Percentiles rank a stretch among this genome's conserved stretches.
Conservation (phyloP, 139 green algal genomes). For the Chlorella sp. region DNA sequence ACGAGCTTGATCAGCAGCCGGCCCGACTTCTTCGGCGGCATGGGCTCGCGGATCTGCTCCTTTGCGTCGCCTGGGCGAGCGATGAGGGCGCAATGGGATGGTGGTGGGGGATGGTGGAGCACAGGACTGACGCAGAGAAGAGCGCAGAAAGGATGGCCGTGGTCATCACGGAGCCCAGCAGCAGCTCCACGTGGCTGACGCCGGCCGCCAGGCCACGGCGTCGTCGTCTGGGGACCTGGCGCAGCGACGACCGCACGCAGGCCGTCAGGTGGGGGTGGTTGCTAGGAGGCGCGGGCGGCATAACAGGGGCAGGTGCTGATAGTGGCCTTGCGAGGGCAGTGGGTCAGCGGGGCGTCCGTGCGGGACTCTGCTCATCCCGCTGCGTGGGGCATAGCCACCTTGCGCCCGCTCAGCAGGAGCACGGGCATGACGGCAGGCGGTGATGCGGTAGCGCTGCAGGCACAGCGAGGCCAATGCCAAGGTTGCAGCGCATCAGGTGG, state of each 20-base stretch:
- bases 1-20: slow-evolving; percentile 32
- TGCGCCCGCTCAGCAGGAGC: too few species aligned
- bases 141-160: not conserved
- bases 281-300: too few species aligned
- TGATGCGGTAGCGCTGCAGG: not conserved
- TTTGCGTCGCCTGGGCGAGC: not conserved
- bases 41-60: not conserved
- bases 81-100: too few species aligned
- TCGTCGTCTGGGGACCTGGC: not conserved
- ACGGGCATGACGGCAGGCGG: not conserved
- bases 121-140: not conserved
- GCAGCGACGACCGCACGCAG: too few species aligned
- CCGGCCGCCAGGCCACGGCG: not conserved
- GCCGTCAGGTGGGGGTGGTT: too few species aligned
- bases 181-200: not conserved
- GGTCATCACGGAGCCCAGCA: not conserved
- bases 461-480: not conserved
- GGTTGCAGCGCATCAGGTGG: not conserved
- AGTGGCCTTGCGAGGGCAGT: too few species aligned
- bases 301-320: too few species aligned
- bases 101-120: not conserved
- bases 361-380: too few species aligned
- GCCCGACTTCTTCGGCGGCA: slow-evolving; percentile 5
- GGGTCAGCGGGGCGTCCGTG: too few species aligned
- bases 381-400: too few species aligned